phyloP scores from a whole-genome alignment of 108 stramenopile species.

The Thalassiosira profunda region DNA sequence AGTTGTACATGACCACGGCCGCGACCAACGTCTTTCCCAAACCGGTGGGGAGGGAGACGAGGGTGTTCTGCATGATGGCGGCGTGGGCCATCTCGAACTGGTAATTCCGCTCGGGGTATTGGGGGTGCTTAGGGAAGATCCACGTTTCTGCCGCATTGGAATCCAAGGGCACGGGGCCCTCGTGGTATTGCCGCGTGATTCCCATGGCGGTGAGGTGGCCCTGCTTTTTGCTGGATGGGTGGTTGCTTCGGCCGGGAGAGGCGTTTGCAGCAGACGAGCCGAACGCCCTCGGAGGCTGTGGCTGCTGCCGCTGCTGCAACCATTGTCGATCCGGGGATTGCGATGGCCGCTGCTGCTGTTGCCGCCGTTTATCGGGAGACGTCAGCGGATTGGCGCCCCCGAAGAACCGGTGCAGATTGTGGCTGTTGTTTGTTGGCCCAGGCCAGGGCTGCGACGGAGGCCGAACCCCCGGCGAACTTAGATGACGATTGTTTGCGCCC shows the following conservation, averaged over 20 bases:
- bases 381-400: neutral
- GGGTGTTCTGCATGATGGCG: constrained; percentile 89
- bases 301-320: neutral
- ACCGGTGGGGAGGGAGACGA: constrained; percentile 97
- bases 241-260: constrained; percentile 5
- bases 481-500: no score
- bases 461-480: no score
- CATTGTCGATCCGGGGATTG: neutral
- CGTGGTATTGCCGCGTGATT: constrained; percentile 44
- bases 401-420: constrained; percentile 6
- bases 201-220: neutral
- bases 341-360: neutral
- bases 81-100: constrained; percentile 82
- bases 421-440: neutral
- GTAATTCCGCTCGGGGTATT: constrained; percentile 88
- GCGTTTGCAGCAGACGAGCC: neutral
- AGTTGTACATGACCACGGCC: constrained; percentile 99
- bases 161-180: constrained; percentile 71
- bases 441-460: constrained; percentile 4
- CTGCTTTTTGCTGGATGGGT: neutral
- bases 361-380: neutral
- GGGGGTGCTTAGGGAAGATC: constrained; percentile 86
- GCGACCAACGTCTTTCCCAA: constrained; percentile 99
- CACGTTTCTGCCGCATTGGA: constrained; percentile 61
- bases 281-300: neutral